phyloP scores from a whole-genome alignment of 257 asterid genomes.

The Jacaranda copaia region DNA sequence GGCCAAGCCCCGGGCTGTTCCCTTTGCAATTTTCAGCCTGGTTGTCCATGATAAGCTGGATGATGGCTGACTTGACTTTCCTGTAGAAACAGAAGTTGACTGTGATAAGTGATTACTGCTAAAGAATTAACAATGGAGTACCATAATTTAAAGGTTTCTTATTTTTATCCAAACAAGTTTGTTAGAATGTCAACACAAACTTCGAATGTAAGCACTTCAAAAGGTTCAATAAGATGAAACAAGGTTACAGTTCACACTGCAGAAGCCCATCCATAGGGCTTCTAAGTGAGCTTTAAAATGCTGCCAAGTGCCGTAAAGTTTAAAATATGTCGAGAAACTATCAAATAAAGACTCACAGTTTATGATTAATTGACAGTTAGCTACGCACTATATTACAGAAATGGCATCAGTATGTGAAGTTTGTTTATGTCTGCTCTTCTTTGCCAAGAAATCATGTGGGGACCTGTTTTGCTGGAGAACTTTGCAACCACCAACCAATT shows the following conservation, averaged over 20 bases:
- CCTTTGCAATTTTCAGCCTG: conserved; percentile 74
- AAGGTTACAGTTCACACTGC: no score
- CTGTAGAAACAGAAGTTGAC: conserved; percentile 43
- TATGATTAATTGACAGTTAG: conserved; percentile 10
- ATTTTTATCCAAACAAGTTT: conserved; percentile 1
- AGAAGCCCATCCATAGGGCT: no score
- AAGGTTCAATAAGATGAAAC: no score
- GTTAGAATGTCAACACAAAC: not conserved
- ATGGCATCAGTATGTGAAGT: not conserved
- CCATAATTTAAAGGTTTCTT: not conserved
- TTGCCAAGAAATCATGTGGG: not conserved
- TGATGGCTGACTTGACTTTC: conserved; percentile 70
- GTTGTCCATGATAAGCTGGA: conserved; percentile 74
- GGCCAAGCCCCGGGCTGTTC: conserved; percentile 82
- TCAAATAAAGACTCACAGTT: no score
- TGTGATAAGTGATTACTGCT: not conserved
- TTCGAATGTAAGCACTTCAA: no score
- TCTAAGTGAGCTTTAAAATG: no score
- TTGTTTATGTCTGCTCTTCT: not conserved
- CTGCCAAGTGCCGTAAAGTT: no score
- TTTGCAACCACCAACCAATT: conserved; percentile 20
- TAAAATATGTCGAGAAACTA: no score
- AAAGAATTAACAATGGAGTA: no score
- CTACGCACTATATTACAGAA: not conserved
- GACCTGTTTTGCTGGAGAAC: conserved; percentile 16